Evolutionary conservation across 78 protist species (phyloP), one percentile per base, ranked within the genome.

Genomic region (Chrysochromulina parva): DNA sequence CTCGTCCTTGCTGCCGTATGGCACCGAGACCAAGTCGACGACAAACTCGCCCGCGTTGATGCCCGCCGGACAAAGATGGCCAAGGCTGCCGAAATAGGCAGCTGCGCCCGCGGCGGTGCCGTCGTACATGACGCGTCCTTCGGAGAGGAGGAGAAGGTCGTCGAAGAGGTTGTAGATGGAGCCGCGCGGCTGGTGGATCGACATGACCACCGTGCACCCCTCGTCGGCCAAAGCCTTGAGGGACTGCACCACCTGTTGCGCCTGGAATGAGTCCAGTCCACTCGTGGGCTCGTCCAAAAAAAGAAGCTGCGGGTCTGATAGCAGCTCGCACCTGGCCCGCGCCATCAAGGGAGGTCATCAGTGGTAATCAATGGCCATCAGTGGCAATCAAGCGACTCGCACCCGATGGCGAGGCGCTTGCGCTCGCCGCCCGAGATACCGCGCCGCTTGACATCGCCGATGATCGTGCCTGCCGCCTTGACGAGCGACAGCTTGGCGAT

Each of bases 271-370:
- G 88, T 53, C 65, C 10, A 82, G 88, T 3, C 88, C 88, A 4
- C 69, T 57, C 19, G 66, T 55, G 10, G 88, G 88, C 88, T 82
- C 88, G 67, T 82, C 88, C n/a, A 82, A 67, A 28, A 82, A 57
- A 16, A 82, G 69, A 1, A 82, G 55, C 22, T 20, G 7, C 47
- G 69, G 69, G 3, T n/a, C 13, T 55, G 38, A 20, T 55, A 74
- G 11, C n/a, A 19, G 71, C 71, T 65, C 71, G 38, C 38, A 38
- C 38, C 38, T 38, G 38, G 38, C 38, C 38, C 38, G 38, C 38
- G 38, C 38, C 38, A 38, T 38, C 38, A 38, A 38, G 38, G 38
- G 38, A 38, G 38, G 38, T 7, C 62, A 13, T 13, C 22, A 13
- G 14, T 13, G 9, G 9, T 58, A 13, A 13, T 14, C 9, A 58